Percentiles rank a stretch among this genome's conserved stretches.
phyloP scores from a whole-genome alignment of 2,329 filamentous ascomycete genomes.

The Drechslerella coelobrocha region DNA sequence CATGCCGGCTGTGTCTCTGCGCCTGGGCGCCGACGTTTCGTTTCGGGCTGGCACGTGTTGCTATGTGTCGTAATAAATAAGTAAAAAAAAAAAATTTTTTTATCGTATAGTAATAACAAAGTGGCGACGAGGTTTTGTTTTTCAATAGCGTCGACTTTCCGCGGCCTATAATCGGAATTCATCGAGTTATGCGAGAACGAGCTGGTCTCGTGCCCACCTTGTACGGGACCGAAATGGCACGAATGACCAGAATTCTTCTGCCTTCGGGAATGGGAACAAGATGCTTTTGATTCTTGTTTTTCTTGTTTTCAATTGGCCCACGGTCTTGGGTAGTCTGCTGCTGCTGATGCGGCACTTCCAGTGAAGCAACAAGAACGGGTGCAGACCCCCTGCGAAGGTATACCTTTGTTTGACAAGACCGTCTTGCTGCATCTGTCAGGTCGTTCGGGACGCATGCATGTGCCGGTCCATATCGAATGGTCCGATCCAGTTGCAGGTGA shows the following conservation, averaged over 20 bases:
- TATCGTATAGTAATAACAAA: no score
- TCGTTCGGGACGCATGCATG: neutral
- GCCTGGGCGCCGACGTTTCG: neutral
- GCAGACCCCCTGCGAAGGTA: constrained; percentile 31
- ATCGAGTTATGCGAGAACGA: constrained; percentile 5
- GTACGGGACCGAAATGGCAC: neutral
- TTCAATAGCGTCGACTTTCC: neutral
- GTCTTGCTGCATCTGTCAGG: constrained; percentile 41
- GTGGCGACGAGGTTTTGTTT: constrained; percentile 5
- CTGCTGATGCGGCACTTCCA: no score
- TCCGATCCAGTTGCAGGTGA: constrained; percentile 2
- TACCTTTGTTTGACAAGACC: constrained; percentile 27
- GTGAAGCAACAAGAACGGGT: neutral
- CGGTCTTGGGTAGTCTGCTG: neutral
- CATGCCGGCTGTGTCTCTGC: neutral
- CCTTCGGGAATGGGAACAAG: neutral
- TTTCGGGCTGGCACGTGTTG: neutral
- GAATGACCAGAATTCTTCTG: neutral
- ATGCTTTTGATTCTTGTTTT: neutral
- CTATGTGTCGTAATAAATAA: neutral
- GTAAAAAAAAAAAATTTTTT: no score
- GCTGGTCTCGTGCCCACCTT: constrained; percentile 1
- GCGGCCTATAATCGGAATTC: neutral
- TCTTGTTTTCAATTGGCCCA: neutral
- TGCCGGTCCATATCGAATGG: neutral